Base-by-base conservation (phyloP, 306 rosid species). In the Cicer bijugum region DNA sequence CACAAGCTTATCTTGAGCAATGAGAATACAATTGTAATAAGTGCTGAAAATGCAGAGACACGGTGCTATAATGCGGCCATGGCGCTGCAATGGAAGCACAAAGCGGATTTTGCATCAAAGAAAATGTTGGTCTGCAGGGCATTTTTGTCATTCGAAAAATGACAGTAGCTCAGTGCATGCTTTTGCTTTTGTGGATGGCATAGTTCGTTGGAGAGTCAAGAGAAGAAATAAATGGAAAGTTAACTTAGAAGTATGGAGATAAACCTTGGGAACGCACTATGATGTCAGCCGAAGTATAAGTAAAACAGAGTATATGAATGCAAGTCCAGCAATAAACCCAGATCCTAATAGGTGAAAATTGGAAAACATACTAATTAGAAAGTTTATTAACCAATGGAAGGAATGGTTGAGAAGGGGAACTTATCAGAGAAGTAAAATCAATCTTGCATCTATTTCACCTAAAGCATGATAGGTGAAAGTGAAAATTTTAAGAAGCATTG, bases 1-100 rank as follows among this genome's bases (percentile, higher is more conserved):
- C 75, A 10, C 42, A 40, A 76, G 45, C 45, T 44, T 17, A 15
- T 71, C 46, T 50, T 67, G 51, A 55, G 68, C 56, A 33, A 71
- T 14, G 9, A 70, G 69, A 64, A 77, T 14, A 69, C 60, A 67
- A 37, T 43, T 65, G 28, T 17, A 15, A 39, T 12, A 62, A 43
- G 46, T 59, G 59, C 12, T 66, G 67, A 56, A 59, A 38, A 67
- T 15, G 38, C 12, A 72, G 43, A 76, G 12, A 66, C 40, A 12
- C 9, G 1, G 4, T 6, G 42, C 15, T 40, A 16, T 63, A 20
- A 20, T 20, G 71, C 12, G 17, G 40, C 10, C 10, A 12, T 44
- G 57, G 23, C 3, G 11, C 38, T 65, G 46, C 33, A 52, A 48
- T 14, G 60, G 46, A 3, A n/a, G 33, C 48, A 33, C 33, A 10